phyloP scores from a whole-genome alignment of 768 basidiomycete genomes.

The Macrocybe gigantea region DNA sequence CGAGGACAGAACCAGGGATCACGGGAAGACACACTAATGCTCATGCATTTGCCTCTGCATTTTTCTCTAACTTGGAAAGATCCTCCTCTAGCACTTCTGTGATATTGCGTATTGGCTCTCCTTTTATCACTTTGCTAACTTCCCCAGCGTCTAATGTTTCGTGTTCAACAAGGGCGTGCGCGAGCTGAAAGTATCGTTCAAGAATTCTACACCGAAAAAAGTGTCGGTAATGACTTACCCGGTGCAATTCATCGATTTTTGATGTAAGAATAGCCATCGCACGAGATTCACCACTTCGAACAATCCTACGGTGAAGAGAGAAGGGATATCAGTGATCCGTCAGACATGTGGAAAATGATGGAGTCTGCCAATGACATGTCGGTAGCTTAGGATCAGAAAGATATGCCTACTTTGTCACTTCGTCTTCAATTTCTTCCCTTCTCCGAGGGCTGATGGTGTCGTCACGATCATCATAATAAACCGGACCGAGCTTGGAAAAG shows the following conservation, averaged over 20 bases:
- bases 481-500: constrained; percentile 80
- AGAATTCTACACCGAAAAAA: constrained; percentile 4
- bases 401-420: constrained; percentile 68
- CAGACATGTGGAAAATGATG: background rate
- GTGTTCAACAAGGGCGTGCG: constrained; percentile 88
- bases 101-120: constrained; percentile 71
- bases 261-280: constrained; percentile 58
- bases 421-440: constrained; percentile 81
- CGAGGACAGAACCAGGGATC: background rate
- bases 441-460: constrained; percentile 68
- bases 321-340: constrained; percentile 7
- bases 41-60: constrained; percentile 9
- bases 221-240: constrained; percentile 33
- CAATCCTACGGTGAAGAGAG: constrained; percentile 34
- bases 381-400: too few species aligned
- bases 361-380: too few species aligned
- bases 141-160: constrained; percentile 89
- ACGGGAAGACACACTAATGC: background rate
- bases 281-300: constrained; percentile 66
- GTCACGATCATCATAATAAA: constrained; percentile 72
- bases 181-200: constrained; percentile 48
- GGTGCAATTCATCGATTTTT: constrained; percentile 71
- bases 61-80: constrained; percentile 27
- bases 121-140: constrained; percentile 79
- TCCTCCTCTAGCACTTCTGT: constrained; percentile 62